Conservation (phyloP, 1,284 basidiomycete genomes). For the Somion occarium region DNA sequence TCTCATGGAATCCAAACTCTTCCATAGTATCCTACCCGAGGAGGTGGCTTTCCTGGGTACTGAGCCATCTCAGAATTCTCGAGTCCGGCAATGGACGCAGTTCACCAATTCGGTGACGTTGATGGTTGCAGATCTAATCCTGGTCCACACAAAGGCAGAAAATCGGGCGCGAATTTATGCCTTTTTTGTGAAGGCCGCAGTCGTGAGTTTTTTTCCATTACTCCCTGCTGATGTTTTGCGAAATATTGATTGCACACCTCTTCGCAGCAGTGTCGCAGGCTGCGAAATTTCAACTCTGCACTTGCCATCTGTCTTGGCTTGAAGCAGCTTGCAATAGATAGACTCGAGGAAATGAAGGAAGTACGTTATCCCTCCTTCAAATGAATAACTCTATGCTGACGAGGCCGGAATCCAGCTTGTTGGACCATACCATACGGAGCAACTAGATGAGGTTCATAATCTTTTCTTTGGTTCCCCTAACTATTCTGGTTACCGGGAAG, state of each 20-base stretch:
- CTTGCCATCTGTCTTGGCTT: slow-evolving; percentile 3
- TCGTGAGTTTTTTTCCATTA: slow-evolving; percentile 5
- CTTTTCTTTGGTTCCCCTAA: neutral
- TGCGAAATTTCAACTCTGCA: slow-evolving; percentile 11
- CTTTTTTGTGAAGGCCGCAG: slow-evolving; percentile 7
- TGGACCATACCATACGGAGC: neutral
- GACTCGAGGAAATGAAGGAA: neutral
- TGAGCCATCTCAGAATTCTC: slow-evolving; percentile 2
- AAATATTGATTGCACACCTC: neutral
- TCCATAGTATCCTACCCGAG: slow-evolving; percentile 18
- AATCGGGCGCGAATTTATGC: slow-evolving; percentile 4
- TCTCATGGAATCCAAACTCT: slow-evolving; percentile 19
- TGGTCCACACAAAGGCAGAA: neutral
- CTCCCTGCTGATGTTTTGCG: neutral
- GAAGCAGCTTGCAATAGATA: neutral
- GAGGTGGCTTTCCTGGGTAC: slow-evolving; percentile 11
- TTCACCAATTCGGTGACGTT: slow-evolving; percentile 14
- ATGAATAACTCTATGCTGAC: neutral
- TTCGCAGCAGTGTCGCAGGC: slow-evolving; percentile 6
- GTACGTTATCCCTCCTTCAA: slow-evolving; percentile 3
- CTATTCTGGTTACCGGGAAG: slow-evolving; percentile 1
- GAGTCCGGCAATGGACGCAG: slow-evolving; percentile 8
- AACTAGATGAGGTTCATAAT: neutral
- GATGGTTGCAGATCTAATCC: slow-evolving; percentile 9
- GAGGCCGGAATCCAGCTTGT: neutral